phyloP scores from a whole-genome alignment of 2,329 filamentous ascomycete genomes.

The Fusarium tupiense region DNA sequence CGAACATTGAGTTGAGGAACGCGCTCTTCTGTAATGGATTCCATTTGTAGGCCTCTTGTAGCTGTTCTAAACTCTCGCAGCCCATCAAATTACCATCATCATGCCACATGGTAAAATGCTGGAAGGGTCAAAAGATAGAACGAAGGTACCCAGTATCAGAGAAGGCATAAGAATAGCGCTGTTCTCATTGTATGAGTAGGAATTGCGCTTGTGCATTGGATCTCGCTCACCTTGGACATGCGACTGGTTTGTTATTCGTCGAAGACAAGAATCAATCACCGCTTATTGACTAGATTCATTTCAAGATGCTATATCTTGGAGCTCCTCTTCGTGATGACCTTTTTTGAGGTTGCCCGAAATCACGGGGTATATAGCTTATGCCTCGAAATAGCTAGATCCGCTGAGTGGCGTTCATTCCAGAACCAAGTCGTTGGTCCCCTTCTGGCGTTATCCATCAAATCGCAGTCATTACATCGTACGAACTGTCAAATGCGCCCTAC shows the following conservation, averaged over 20 bases:
- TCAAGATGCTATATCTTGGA: accelerated
- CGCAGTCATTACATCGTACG: neutral
- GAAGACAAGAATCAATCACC: neutral
- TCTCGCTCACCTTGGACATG: accelerated
- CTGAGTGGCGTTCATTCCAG: neutral
- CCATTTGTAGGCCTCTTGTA: too few relatives aligned
- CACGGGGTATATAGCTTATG: neutral
- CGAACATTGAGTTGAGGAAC: neutral
- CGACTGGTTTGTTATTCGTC: neutral
- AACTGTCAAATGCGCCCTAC: neutral
- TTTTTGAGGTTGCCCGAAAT: neutral
- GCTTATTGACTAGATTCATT: neutral
- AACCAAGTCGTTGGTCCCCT: neutral
- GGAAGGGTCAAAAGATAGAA: neutral
- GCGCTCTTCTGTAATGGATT: accelerated
- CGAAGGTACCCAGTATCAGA: accelerated
- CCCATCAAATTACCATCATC: neutral
- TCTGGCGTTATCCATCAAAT: neutral
- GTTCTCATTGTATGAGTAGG: too few relatives aligned
- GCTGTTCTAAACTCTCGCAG: too few relatives aligned
- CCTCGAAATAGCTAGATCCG: neutral
- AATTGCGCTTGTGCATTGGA: neutral
- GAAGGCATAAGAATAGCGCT: neutral
- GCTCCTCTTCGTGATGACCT: neutral
- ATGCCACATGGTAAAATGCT: accelerated